Conservation (phyloP, 148 eudicot species). For the Rhododendron mucronatum region DNA sequence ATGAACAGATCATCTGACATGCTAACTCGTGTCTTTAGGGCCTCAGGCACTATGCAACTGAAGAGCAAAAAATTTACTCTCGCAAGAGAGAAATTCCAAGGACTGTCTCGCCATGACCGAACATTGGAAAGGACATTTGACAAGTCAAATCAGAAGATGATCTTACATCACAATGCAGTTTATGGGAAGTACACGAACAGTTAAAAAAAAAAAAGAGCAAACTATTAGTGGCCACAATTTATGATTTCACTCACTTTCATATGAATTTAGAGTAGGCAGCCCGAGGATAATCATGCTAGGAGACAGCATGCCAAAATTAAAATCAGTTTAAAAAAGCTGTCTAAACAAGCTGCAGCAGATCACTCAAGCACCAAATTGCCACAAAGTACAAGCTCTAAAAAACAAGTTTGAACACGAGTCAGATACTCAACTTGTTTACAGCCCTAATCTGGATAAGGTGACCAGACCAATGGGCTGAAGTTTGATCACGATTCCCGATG, state of each 20-base stretch:
- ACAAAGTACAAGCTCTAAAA: neutral
- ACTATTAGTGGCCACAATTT: neutral
- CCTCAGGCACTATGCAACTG: neutral
- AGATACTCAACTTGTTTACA: neutral
- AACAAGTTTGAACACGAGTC: neutral
- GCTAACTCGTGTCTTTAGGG: neutral
- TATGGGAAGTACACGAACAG: neutral
- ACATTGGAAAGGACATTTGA: neutral
- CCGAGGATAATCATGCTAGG: neutral
- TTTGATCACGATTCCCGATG: neutral
- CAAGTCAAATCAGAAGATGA: neutral
- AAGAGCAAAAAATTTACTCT: neutral
- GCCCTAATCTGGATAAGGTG: neutral
- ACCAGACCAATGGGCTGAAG: neutral
- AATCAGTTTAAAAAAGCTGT: neutral
- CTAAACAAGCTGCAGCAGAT: neutral
- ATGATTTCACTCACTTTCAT: neutral
- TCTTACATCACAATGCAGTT: neutral
- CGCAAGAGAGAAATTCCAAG: neutral
- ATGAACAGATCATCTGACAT: neutral
- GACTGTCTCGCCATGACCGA: neutral
- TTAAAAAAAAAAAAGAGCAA: neutral
- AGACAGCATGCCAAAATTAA: neutral
- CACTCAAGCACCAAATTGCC: neutral
- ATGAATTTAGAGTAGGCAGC: neutral